phyloP scores from a whole-genome alignment of 169 alveolate genomes.

The Cryptosporidium muris region DNA sequence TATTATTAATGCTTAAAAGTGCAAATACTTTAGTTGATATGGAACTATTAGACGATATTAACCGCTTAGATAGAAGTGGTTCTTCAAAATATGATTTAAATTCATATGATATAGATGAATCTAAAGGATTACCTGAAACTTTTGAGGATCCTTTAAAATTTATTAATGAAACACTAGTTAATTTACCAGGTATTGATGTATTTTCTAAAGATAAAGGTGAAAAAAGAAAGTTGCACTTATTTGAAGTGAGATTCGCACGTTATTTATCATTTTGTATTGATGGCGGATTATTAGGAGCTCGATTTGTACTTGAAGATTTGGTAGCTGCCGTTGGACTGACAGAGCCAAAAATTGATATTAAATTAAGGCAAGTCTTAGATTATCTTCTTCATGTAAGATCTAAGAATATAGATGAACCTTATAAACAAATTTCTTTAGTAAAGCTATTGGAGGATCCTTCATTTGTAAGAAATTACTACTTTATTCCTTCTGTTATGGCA shows the following conservation, averaged over 20 bases:
- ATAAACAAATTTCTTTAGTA: conserved; percentile 32
- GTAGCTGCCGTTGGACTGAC: conserved; percentile 53
- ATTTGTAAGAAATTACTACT: conserved; percentile 41
- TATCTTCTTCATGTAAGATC: conserved; percentile 57
- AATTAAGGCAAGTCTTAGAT: conserved; percentile 56
- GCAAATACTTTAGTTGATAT: conserved; percentile 47
- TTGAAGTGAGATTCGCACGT: conserved; percentile 63
- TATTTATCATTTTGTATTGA: conserved; percentile 59
- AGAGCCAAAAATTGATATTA: conserved; percentile 19
- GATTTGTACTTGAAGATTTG: conserved; percentile 42
- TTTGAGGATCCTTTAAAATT: conserved; percentile 68
- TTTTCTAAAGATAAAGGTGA: conserved; percentile 31
- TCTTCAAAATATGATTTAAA: conserved; percentile 9
- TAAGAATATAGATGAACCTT: conserved; percentile 36
- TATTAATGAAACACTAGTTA: conserved; percentile 61
- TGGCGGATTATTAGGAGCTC: conserved; percentile 68
- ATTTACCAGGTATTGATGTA: conserved; percentile 40
- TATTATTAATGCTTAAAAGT: conserved; percentile 20
- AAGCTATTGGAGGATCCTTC: conserved; percentile 31
- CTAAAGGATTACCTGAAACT: conserved; percentile 16
- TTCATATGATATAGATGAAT: not conserved
- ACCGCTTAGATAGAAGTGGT: conserved; percentile 44
- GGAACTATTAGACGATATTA: conserved; percentile 51
- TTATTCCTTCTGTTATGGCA: conserved; percentile 67
- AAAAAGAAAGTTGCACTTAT: conserved; percentile 27